Conservation (phyloP, 441 rosid species). For the Syzygium syzygioides region DNA sequence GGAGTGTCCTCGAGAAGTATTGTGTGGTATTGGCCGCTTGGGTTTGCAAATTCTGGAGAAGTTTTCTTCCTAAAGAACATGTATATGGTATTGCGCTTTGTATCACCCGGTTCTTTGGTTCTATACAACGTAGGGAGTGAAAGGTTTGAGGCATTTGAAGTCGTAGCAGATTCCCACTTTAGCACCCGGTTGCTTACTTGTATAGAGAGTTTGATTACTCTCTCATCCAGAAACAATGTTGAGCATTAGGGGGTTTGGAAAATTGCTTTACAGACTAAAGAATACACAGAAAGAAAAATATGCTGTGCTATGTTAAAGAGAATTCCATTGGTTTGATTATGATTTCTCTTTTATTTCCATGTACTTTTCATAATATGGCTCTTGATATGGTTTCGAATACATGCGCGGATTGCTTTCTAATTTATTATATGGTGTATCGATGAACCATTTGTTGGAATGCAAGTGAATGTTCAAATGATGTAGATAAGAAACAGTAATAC, state of each 20-base stretch:
- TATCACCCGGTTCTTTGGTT: not conserved
- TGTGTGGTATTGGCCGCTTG: not conserved
- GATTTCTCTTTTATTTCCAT: not conserved
- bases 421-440: not conserved
- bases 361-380: not conserved
- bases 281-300: not conserved
- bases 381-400: not conserved
- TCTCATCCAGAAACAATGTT: not conserved
- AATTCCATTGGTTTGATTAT: not conserved
- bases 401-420: not conserved
- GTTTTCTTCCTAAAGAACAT: not conserved
- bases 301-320: not conserved
- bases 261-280: not conserved
- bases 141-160: not conserved
- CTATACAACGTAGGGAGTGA: not conserved
- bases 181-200: not conserved
- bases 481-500: too few relatives aligned
- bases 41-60: not conserved
- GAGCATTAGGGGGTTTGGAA: not conserved
- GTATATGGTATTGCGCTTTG: not conserved
- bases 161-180: not conserved
- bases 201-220: not conserved
- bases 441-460: not conserved
- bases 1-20: not conserved
- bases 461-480: too few relatives aligned